These are phyloP conservation scores for Penicillium dipodomyicola DNA, from an alignment of 495 filamentous ascomycete genomes.

Conservation along the genomic window DNA sequence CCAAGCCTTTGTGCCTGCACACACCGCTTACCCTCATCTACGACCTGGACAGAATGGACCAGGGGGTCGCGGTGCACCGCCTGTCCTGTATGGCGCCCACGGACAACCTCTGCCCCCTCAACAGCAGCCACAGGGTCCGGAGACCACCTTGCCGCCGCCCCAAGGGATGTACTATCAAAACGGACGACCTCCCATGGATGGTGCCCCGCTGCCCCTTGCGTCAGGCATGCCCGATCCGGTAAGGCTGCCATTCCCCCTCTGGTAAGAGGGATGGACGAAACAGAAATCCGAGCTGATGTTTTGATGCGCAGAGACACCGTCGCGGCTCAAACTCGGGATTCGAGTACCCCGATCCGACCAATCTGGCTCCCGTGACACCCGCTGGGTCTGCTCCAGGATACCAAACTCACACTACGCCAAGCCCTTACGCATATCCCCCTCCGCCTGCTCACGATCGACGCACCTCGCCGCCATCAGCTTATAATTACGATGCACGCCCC, in stretches of 20 bases:
- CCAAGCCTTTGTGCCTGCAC: slow-evolving; percentile 80
- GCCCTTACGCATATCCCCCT: slow-evolving; percentile 40
- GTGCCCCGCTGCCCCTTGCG: slow-evolving; percentile 40
- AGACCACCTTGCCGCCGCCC: slow-evolving; percentile 50
- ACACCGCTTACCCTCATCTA: slow-evolving; percentile 65
- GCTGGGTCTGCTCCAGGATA: slow-evolving; percentile 49
- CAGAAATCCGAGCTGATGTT: slow-evolving; percentile 23
- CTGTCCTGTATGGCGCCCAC: slow-evolving; percentile 67
- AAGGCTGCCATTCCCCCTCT: slow-evolving; percentile 34
- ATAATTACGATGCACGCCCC: slow-evolving; percentile 48
- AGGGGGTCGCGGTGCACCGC: slow-evolving; percentile 40
- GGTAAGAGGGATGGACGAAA: background rate
- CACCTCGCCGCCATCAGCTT: slow-evolving; percentile 48
- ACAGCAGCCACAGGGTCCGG: slow-evolving; percentile 45
- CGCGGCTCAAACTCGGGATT: slow-evolving; percentile 49
- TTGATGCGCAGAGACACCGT: slow-evolving; percentile 41
- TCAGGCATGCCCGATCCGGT: slow-evolving; percentile 46
- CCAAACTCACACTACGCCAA: slow-evolving; percentile 43
- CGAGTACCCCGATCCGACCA: slow-evolving; percentile 56
- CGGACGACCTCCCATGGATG: slow-evolving; percentile 36
- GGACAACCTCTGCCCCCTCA: slow-evolving; percentile 68
- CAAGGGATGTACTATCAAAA: slow-evolving; percentile 48
- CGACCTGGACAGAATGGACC: slow-evolving; percentile 41
- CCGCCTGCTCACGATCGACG: slow-evolving; percentile 48
- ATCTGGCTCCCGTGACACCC: slow-evolving; percentile 53